Evolutionary conservation across 2,329 filamentous ascomycete genomes (phyloP), one percentile per base, ranked within the genome.

Genomic region (Calonectria ilicicola): DNA sequence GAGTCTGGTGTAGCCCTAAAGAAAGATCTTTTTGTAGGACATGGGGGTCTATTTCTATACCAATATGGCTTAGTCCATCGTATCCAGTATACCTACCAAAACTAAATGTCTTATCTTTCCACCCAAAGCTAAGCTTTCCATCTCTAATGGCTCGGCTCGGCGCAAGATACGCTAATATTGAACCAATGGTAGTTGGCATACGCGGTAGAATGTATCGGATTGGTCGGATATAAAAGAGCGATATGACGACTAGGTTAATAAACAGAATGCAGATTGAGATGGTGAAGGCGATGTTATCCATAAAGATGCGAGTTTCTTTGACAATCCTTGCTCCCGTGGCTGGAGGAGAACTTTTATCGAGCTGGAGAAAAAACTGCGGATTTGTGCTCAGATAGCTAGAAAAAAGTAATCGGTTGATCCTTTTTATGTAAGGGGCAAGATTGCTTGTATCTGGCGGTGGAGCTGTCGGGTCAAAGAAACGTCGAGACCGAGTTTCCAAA

Each of bases 1-100:
- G 17, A 35, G 51, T 35, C 27, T 51, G 51, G n/a, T 65, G 47
- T 2, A 32, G 26, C 3, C 63, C 63, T n/a, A 35, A 32, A 26
- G 60, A 49, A 2, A 21, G n/a, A n/a, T 56, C 53, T 21, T 35
- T 62, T 19, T n/a, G 35, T 19, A 53, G 7, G 17, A 69, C 67
- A 35, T 58, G 29, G 1, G 67, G 60, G 38, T 69, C 67, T 19
- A 44, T 27, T 27, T 72, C 69, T 46, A 72, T 51, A 2, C 69
- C 69, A 3, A 72, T 19, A 42, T 72, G 40, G 2, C 23, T 35
- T 17, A 44, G 19, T 14, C 65, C 69, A 19, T 68, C 65, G 10
- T 64, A 29, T 2, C 56, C 69, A 26, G 58, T 32, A 32, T 65
- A 68, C 21, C 69, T 58, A 2, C 69, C 69, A 21, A 68, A 68